Evolutionary conservation across 805 yeast species (phyloP).

Genomic region (Kluyveromyces lactis): DNA sequence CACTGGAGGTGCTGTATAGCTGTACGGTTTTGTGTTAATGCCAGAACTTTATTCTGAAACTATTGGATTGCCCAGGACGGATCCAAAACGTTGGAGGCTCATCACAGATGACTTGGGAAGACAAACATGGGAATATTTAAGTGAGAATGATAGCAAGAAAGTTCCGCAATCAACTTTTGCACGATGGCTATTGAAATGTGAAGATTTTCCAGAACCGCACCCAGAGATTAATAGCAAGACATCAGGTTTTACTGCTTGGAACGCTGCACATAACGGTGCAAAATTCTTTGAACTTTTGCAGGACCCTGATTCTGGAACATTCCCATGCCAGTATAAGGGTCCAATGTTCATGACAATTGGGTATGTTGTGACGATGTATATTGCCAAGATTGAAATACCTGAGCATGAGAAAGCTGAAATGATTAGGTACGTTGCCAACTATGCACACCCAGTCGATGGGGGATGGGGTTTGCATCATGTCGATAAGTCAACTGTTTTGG

Average conservation of each 20-base stretch:
- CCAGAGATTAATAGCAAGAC: conserved; percentile 23
- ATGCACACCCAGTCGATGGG: conserved; percentile 97
- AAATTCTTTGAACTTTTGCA: conserved; percentile 63
- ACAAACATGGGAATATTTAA: conserved; percentile 69
- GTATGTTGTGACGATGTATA: conserved; percentile 65
- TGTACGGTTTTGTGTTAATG: too few relatives aligned
- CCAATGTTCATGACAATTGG: conserved; percentile 98
- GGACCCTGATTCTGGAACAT: conserved; percentile 67
- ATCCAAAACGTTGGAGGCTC: conserved; percentile 67
- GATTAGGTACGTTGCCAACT: conserved; percentile 78
- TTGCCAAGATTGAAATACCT: conserved; percentile 59
- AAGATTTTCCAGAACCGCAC: conserved; percentile 31
- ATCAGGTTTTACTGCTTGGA: conserved; percentile 34
- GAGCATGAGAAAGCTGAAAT: conserved; percentile 60
- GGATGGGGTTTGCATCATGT: conserved; percentile 97
- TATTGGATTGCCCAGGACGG: conserved; percentile 60
- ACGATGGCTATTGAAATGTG: conserved; percentile 44
- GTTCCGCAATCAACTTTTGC: conserved; percentile 49
- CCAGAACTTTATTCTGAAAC: conserved; percentile 52
- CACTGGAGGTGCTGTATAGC: too few relatives aligned
- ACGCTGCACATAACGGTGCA: conserved; percentile 69
- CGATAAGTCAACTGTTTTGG: conserved; percentile 92
- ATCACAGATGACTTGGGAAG: conserved; percentile 63
- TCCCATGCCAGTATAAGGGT: conserved; percentile 91
- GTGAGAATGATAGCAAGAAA: conserved; percentile 29